Evolutionary conservation across 2,329 filamentous ascomycete genomes (phyloP).

Genomic region (Arthrobotrys pseudoclavata): DNA sequence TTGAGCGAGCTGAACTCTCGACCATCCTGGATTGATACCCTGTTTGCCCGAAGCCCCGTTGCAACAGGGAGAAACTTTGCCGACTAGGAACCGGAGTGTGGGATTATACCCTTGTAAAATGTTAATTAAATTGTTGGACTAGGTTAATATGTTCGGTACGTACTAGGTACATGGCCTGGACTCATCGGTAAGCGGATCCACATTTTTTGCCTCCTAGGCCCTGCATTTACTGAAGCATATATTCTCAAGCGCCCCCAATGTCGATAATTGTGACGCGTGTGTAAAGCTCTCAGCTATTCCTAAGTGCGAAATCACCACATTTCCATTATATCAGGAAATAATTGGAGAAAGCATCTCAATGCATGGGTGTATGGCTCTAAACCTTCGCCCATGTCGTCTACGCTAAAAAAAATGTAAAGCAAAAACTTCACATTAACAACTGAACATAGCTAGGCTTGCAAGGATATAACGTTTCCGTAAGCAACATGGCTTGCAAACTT

Average conservation of each 20-base stretch:
- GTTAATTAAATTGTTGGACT: background rate
- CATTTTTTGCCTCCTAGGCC: background rate
- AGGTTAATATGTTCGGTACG: background rate
- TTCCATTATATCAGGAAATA: background rate
- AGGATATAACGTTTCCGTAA: conserved; percentile 1
- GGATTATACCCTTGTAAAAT: background rate
- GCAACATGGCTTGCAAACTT: conserved; percentile 15
- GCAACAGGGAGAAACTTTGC: background rate
- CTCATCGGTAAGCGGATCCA: background rate
- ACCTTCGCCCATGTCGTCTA: background rate
- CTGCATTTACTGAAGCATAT: background rate
- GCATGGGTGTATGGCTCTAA: background rate
- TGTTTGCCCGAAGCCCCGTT: background rate
- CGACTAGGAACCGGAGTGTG: background rate
- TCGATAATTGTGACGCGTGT: background rate
- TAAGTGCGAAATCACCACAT: background rate
- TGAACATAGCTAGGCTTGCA: conserved; percentile 5
- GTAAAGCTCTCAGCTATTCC: background rate
- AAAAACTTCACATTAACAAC: conserved; percentile 17
- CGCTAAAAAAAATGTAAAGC: background rate
- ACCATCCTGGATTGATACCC: background rate
- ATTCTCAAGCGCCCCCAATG: background rate
- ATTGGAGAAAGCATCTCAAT: background rate
- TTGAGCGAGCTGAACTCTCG: background rate
- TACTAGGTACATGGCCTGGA: background rate